Evolutionary conservation across 2,329 filamentous ascomycete genomes (phyloP), one percentile per base, ranked within the genome.

Genomic region (Hymenoscyphus fraxineus): DNA sequence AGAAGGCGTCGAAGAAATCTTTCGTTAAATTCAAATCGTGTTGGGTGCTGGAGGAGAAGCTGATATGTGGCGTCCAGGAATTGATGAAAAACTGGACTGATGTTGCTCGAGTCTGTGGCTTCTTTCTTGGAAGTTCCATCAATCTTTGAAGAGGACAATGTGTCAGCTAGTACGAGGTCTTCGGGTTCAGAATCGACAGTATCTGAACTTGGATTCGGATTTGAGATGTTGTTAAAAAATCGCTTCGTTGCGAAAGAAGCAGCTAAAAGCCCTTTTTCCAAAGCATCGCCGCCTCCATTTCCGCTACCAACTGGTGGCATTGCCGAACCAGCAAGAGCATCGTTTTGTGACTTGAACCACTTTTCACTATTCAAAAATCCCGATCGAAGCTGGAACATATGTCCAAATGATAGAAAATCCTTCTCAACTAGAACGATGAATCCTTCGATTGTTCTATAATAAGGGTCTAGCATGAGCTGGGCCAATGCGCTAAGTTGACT

Each of bases 351-450:
- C 19, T 86, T 83, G 74, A 99, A 99, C 93, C 93, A 98, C 73
- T 96, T 96, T 69, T 98, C 94, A 69, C 91, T 91, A 73, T 88
- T 92, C 63, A 98, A 79, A 71, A 91, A 90, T 2, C 95, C 95
- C 15, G 91, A 91, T n/a, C 95, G 88, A 72, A 97, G 87, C 62
- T 93, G 88, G 78, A 99, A 99, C 89, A 97, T 97, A 77, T 99
- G 94, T 1, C 95, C 95, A 78, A 97, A 99, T 0, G 94, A 95
- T 13, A 99, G 79, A 92, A 95, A 99, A 74, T 99, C 95, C 76
- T 99, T 99, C 77, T 99, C 95, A 2, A 99, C 85, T 6, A 99
- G 80, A 2, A 96, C 88, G 71, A 98, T 93, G 76, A 98, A 99
- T 0, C 95, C 95, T 70, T 97, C 90, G 59, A 99, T 81, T 0